Conservation (phyloP, 176 grass and related monocot genomes). For the Ampelocalamus luodianensis region DNA sequence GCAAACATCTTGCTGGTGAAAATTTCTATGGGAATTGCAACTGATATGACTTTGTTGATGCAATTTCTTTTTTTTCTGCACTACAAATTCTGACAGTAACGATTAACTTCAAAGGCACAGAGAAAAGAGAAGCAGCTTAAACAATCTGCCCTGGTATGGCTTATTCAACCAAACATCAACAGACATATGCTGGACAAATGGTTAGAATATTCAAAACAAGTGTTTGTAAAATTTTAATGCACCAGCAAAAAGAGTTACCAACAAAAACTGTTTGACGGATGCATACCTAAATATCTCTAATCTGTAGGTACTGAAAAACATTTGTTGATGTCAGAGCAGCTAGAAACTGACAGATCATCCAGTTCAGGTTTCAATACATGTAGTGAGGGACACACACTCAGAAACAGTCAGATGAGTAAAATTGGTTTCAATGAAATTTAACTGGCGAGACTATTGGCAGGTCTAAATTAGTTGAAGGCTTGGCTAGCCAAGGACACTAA, state of each 20-base stretch:
- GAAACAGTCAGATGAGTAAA: neutral
- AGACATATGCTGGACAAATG: slow-evolving; percentile 3
- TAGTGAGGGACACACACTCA: neutral
- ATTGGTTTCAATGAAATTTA: neutral
- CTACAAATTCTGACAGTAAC: neutral
- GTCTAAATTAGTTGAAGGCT: neutral
- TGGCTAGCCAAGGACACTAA: slow-evolving; percentile 9
- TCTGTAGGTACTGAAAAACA: neutral
- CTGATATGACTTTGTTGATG: slow-evolving; percentile 8
- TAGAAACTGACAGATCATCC: slow-evolving; percentile 7
- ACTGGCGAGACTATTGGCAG: neutral
- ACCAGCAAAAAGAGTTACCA: neutral
- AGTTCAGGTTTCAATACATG: neutral
- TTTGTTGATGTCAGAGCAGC: neutral
- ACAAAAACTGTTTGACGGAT: neutral
- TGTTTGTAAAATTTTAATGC: neutral
- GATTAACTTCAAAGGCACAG: neutral
- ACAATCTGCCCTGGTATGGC: neutral
- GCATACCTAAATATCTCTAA: neutral
- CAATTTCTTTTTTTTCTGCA: neutral
- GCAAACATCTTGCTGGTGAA: neutral
- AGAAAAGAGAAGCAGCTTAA: neutral
- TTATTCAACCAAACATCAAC: neutral
- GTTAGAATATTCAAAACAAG: neutral
- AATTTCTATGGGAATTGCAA: neutral